Evolutionary conservation across 768 basidiomycete species (phyloP).

Genomic region (Chalciporus sphaerocephalus): DNA sequence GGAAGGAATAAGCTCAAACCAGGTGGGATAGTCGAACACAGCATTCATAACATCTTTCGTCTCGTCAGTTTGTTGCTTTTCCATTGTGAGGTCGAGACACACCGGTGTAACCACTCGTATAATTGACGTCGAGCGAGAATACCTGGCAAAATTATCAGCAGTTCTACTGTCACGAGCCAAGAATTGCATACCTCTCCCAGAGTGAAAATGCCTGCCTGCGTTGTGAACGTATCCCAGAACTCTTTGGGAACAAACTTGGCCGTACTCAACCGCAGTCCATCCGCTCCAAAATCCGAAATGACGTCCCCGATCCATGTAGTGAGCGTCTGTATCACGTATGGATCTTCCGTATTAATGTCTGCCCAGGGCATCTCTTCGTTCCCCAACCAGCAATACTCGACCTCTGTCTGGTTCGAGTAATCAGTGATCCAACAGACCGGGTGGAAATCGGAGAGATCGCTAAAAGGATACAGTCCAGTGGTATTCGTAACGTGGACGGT

Average conservation of each 20-base stretch:
- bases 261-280: constrained; percentile 57
- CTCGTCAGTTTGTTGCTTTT: not conserved
- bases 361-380: constrained; percentile 49
- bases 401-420: constrained; percentile 43
- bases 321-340: constrained; percentile 39
- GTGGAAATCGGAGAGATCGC: constrained; percentile 37
- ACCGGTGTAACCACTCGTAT: constrained; percentile 41
- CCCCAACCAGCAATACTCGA: constrained; percentile 61
- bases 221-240: constrained; percentile 53
- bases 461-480: constrained; percentile 30
- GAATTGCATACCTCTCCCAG: constrained; percentile 45
- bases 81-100: constrained; percentile 11
- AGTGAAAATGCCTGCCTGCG: constrained; percentile 47
- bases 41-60: constrained; percentile 38
- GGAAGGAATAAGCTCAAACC: constrained; percentile 39
- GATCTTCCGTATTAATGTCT: constrained; percentile 54
- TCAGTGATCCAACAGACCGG: constrained; percentile 38
- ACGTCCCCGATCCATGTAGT: constrained; percentile 47
- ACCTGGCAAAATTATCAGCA: constrained; percentile 30
- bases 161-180: constrained; percentile 26
- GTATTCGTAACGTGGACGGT: constrained; percentile 13
- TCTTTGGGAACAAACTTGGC: constrained; percentile 51
- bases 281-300: constrained; percentile 45
- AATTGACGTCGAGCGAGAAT: constrained; percentile 37
- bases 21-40: constrained; percentile 49